Conservation (phyloP, 495 filamentous ascomycete genomes). For the Neurospora africana region DNA sequence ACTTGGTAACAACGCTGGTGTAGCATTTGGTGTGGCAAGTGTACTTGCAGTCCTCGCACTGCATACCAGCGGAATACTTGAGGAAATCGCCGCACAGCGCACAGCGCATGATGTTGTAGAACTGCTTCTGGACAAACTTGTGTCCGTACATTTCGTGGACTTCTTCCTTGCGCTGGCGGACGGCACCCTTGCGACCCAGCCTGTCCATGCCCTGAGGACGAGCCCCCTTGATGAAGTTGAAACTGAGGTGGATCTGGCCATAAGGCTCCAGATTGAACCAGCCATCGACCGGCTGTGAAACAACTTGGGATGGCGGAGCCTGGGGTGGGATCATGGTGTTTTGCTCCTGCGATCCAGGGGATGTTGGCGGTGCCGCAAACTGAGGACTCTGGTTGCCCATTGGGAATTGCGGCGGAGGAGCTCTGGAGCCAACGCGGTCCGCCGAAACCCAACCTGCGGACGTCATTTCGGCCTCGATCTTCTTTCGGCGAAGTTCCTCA, state of each 20-base stretch:
- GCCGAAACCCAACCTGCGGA: constrained; percentile 92
- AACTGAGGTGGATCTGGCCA: constrained; percentile 68
- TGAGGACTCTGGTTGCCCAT: constrained; percentile 37
- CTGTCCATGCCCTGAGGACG: constrained; percentile 61
- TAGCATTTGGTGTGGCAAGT: constrained; percentile 98
- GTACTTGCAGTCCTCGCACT: constrained; percentile 99
- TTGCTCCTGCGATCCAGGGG: constrained; percentile 18
- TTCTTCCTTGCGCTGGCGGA: constrained; percentile 93
- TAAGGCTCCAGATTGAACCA: constrained; percentile 97
- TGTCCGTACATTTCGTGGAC: constrained; percentile 97
- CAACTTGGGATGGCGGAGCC: constrained; percentile 27
- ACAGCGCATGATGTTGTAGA: constrained; percentile 99
- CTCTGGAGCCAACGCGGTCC: constrained; percentile 68
- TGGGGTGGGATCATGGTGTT: constrained; percentile 10
- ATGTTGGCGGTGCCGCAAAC: constrained; percentile 29
- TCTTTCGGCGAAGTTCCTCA: constrained; percentile 95
- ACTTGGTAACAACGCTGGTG: constrained; percentile 95
- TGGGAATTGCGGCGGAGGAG: constrained; percentile 41
- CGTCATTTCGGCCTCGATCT: constrained; percentile 88
- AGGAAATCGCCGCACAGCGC: constrained; percentile 96
- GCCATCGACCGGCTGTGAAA: constrained; percentile 70
- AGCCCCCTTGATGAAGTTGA: constrained; percentile 70
- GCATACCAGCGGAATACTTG: constrained; percentile 97
- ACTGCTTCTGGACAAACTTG: constrained; percentile 95
- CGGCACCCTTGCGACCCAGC: constrained; percentile 87